These are phyloP conservation scores for Termitomyces titanicus DNA, from an alignment of 768 basidiomycete species.

Conservation along the genomic window DNA sequence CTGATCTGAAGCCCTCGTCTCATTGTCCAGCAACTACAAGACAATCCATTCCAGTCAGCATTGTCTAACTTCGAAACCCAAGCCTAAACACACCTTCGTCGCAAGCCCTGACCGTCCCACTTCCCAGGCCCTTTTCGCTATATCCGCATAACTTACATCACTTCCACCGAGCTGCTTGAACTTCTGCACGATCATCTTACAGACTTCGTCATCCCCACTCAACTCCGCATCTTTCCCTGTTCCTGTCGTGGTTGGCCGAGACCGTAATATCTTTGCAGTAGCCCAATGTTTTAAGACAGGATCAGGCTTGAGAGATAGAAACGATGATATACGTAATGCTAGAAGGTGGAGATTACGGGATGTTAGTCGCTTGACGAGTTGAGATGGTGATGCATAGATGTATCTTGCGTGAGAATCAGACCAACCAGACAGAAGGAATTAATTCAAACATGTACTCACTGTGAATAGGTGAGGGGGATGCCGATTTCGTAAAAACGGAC, in stretches of 20 bases:
- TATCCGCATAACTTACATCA: conserved; percentile 90
- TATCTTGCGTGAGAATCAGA: conserved; percentile 48
- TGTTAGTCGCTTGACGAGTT: conserved; percentile 79
- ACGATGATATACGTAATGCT: conserved; percentile 85
- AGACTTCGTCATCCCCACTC: conserved; percentile 73
- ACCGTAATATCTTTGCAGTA: conserved; percentile 79
- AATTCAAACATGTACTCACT: conserved; percentile 49
- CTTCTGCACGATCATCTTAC: conserved; percentile 83
- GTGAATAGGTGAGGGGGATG: conserved; percentile 86
- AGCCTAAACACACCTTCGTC: conserved; percentile 6
- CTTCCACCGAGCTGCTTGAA: conserved; percentile 77
- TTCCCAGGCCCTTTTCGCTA: conserved; percentile 87
- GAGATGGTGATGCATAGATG: conserved; percentile 72
- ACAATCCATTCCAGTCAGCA: not conserved
- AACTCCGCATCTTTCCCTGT: conserved; percentile 52
- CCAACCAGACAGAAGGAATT: not conserved
- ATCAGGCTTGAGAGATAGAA: conserved; percentile 79
- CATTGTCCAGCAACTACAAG: not conserved
- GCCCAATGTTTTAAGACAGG: conserved; percentile 96
- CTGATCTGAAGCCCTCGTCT: conserved; percentile 1
- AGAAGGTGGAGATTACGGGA: conserved; percentile 88
- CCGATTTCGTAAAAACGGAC: conserved; percentile 90
- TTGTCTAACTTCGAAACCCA: no score
- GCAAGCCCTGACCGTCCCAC: conserved; percentile 17
- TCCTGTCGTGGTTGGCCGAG: conserved; percentile 55